Conservation (phyloP, 345 rosid genomes). For the Syzygium aqueum region DNA sequence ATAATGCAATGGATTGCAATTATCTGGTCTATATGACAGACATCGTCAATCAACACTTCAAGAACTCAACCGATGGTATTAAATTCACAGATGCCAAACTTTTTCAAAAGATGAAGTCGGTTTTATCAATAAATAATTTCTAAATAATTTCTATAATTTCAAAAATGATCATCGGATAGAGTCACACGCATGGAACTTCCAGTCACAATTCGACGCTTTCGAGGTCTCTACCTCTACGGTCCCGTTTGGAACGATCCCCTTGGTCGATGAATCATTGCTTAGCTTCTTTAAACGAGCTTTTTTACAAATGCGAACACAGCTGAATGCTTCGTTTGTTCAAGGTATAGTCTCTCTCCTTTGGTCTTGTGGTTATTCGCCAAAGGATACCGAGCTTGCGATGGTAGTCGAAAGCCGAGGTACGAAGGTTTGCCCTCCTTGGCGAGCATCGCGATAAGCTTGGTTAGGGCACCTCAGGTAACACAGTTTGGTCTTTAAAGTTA, state of each 20-base stretch:
- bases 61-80: not conserved
- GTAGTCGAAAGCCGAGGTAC: not conserved
- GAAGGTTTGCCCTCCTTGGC: not conserved
- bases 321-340: not conserved
- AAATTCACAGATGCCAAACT: too few relatives aligned
- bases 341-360: not conserved
- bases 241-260: not conserved
- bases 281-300: not conserved
- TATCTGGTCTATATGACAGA: not conserved
- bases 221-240: not conserved
- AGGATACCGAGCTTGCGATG: not conserved
- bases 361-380: not conserved
- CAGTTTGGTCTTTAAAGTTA: not conserved
- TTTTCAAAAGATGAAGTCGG: too few relatives aligned
- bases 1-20: not conserved
- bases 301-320: too few relatives aligned
- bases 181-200: not conserved
- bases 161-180: not conserved
- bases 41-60: not conserved
- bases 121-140: too few relatives aligned
- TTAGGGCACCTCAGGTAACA: not conserved
- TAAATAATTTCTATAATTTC: too few relatives aligned
- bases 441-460: not conserved
- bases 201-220: not conserved
- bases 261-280: not conserved